Evolutionary conservation across 2,329 filamentous ascomycete genomes (phyloP).

Genomic region (Microdochium bolleyi): DNA sequence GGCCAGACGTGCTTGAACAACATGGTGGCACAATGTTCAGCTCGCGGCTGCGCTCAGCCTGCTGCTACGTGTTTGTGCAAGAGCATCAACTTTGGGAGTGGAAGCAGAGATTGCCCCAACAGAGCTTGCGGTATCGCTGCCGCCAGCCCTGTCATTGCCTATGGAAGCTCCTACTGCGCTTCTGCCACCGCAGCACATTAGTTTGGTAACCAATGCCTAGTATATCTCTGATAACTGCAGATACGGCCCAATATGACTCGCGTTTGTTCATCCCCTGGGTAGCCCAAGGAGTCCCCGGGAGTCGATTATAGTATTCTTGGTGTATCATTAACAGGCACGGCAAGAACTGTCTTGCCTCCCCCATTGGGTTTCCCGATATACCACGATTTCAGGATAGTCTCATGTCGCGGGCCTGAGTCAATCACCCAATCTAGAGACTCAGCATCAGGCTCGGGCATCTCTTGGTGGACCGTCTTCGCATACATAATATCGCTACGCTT

Average conservation of each 20-base stretch:
- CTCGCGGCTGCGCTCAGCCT: slow-evolving; percentile 1
- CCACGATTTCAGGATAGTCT: not conserved
- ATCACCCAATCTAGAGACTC: not conserved
- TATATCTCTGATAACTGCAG: too few relatives aligned
- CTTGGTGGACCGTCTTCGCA: not conserved
- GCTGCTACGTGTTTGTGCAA: not conserved
- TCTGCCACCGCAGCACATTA: not conserved
- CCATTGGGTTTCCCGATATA: not conserved
- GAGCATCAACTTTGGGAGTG: not conserved
- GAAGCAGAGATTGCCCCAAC: not conserved
- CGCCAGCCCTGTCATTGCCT: not conserved
- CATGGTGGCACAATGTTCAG: slow-evolving; percentile 1
- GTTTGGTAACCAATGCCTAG: too few relatives aligned
- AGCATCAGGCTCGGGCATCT: not conserved
- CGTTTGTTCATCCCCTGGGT: too few relatives aligned
- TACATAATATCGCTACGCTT: not conserved
- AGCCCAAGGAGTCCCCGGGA: too few relatives aligned
- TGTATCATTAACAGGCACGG: not conserved
- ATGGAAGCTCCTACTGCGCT: not conserved
- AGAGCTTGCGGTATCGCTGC: not conserved
- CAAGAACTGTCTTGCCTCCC: not conserved
- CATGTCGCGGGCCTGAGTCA: not conserved
- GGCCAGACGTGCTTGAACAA: slow-evolving; percentile 4
- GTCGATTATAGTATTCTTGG: too few relatives aligned
- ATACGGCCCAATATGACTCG: too few relatives aligned